Conservation (phyloP, 2,329 filamentous ascomycete species). For the Helotiales sp. region DNA sequence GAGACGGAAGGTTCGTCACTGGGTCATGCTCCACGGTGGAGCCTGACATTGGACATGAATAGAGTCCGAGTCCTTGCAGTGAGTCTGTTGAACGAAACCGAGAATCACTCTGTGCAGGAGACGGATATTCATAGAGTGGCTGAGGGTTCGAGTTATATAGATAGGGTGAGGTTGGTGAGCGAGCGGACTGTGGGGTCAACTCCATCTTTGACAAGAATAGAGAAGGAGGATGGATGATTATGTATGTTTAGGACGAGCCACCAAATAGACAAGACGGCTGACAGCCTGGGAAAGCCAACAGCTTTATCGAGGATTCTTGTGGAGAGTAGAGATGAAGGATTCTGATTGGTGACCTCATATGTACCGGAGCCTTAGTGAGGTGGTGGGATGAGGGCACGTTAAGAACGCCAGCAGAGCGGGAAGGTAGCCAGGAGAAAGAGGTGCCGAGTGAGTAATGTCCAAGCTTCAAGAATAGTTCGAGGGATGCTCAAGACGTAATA, state of each 20-base stretch:
- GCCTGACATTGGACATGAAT: constrained; percentile 33
- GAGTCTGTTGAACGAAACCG: constrained; percentile 31
- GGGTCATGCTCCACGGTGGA: constrained; percentile 27
- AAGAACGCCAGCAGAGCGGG: constrained; percentile 2
- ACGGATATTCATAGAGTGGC: constrained; percentile 36
- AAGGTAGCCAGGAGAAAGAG: constrained; percentile 4
- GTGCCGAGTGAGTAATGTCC: neutral
- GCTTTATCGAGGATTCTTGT: constrained; percentile 10
- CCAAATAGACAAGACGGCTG: constrained; percentile 5
- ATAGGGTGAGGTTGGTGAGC: constrained; percentile 33
- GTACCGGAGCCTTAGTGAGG: constrained; percentile 11
- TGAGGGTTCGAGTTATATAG: constrained; percentile 31
- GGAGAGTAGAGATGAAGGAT: constrained; percentile 4
- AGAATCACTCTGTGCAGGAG: constrained; percentile 35
- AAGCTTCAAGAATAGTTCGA: constrained; percentile 6
- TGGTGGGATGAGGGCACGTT: constrained; percentile 10
- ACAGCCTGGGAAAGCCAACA: constrained; percentile 15
- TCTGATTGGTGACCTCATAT: constrained; percentile 24
- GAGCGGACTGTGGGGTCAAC: constrained; percentile 34
- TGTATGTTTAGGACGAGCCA: constrained; percentile 9
- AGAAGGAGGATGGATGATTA: constrained; percentile 13
- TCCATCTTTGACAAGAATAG: constrained; percentile 31
- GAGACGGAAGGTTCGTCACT: constrained; percentile 23
- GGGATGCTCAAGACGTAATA: constrained; percentile 2
- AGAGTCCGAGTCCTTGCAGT: constrained; percentile 32